phyloP scores from a whole-genome alignment of 805 yeast species.

The Myxozyma monticola region DNA sequence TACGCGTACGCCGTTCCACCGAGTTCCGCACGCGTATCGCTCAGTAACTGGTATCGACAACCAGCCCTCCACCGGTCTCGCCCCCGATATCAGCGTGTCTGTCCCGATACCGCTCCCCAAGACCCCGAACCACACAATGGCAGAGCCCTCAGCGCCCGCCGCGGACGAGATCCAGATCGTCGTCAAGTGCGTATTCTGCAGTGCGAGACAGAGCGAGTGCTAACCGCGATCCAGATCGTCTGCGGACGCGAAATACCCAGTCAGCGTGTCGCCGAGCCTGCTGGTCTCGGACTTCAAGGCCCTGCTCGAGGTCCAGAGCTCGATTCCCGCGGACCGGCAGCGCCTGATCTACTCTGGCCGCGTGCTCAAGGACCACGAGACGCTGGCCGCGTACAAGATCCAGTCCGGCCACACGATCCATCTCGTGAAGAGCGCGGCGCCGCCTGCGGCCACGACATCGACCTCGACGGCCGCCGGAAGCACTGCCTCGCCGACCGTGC shows the following conservation, averaged over 20 bases:
- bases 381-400: constrained; percentile 72
- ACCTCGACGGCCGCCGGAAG: constrained; percentile 31
- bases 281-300: constrained; percentile 72
- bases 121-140: constrained; percentile 7
- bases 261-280: constrained; percentile 52
- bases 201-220: not conserved
- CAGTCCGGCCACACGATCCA: constrained; percentile 86
- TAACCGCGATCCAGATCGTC: constrained; percentile 22
- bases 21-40: too few species aligned
- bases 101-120: not conserved
- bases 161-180: constrained; percentile 25
- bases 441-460: constrained; percentile 40
- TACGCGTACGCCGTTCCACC: too few species aligned
- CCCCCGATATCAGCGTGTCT: too few species aligned
- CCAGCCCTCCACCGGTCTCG: too few species aligned
- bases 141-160: constrained; percentile 9
- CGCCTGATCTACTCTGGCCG: constrained; percentile 92
- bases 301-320: constrained; percentile 58
- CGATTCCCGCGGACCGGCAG: constrained; percentile 75
- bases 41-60: too few species aligned
- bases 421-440: constrained; percentile 77
- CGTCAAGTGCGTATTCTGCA: constrained; percentile 22
- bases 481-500: constrained; percentile 46
- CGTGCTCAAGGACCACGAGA: constrained; percentile 81
- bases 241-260: constrained; percentile 69